Evolutionary conservation across 2,329 filamentous ascomycete genomes (phyloP).

Genomic region (Fusarium cyanostomum): DNA sequence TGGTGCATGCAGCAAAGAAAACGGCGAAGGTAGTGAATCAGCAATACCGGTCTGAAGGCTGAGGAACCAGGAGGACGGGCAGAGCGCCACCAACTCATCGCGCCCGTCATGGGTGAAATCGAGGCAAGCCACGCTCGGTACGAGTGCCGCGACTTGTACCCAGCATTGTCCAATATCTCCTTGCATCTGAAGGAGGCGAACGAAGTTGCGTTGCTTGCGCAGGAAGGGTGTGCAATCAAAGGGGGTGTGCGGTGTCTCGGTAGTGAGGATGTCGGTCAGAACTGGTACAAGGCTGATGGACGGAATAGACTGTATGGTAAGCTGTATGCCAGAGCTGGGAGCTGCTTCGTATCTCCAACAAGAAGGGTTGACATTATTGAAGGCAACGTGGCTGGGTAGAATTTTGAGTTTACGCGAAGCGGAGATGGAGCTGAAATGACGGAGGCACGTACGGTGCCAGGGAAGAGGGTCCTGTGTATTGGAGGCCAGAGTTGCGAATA

Average conservation of each 20-base stretch:
- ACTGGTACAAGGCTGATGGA: background rate
- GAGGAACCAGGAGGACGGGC: conserved; percentile 15
- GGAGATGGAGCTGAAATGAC: conserved; percentile 38
- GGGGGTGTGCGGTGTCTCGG: conserved; percentile 10
- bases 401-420: conserved; percentile 36
- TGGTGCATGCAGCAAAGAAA: conserved; percentile 31
- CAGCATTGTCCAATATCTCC: conserved; percentile 19
- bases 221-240: conserved; percentile 9
- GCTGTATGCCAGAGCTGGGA: background rate
- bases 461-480: conserved; percentile 12
- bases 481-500: conserved; percentile 6
- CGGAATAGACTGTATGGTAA: background rate
- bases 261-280: conserved; percentile 14
- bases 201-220: conserved; percentile 23
- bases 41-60: conserved; percentile 9
- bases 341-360: background rate
- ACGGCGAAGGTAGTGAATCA: conserved; percentile 21
- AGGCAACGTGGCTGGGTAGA: conserved; percentile 28
- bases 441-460: conserved; percentile 16
- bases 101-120: conserved; percentile 19
- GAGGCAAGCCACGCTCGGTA: conserved; percentile 31
- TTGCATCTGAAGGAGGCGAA: conserved; percentile 21
- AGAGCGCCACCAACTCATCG: conserved; percentile 31
- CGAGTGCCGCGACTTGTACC: conserved; percentile 14
- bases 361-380: conserved; percentile 22